phyloP scores from a whole-genome alignment of 306 rosid species.

The Parietaria judaica region DNA sequence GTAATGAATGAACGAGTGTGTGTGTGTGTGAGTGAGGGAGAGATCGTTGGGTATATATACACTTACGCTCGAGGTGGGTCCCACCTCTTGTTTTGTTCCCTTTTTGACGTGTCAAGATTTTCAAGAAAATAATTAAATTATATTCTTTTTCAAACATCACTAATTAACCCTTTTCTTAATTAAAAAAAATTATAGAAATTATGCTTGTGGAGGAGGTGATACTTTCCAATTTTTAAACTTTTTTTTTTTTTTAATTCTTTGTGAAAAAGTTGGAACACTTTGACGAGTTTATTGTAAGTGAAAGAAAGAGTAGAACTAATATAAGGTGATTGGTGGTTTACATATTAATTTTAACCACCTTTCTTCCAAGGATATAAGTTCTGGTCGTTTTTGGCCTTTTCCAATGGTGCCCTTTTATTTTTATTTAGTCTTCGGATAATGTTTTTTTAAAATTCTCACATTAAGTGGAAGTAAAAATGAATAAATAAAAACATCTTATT shows the following conservation, averaged over 20 bases:
- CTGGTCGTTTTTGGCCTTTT: constrained; percentile 14
- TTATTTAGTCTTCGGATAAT: constrained; percentile 35
- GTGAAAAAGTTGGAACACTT: neutral
- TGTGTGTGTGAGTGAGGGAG: constrained; percentile 20
- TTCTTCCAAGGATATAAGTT: constrained; percentile 13
- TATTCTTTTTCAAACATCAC: constrained; percentile 7
- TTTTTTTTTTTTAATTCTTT: neutral
- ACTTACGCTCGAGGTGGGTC: constrained; percentile 27
- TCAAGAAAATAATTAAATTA: constrained; percentile 1
- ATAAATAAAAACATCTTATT: neutral
- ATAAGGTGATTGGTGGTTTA: constrained; percentile 19
- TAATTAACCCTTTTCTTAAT: too few relatives aligned
- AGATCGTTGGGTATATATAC: constrained; percentile 42
- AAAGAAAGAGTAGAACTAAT: constrained; percentile 11
- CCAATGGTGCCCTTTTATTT: constrained; percentile 8
- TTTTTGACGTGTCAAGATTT: constrained; percentile 37
- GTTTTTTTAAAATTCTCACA: constrained; percentile 19
- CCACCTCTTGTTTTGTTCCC: constrained; percentile 6
- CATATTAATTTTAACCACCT: constrained; percentile 31
- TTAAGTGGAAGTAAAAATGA: neutral
- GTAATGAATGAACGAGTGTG: constrained; percentile 3
- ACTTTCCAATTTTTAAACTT: neutral
- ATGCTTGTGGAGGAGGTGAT: neutral
- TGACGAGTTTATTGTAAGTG: neutral
- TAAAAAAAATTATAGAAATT: too few relatives aligned